A percentile compares a stretch with the other conserved stretches of the same genome.
These are phyloP conservation scores for Beta corolliflora DNA, from an alignment of 179 eudicot species.

Conservation along the genomic window DNA sequence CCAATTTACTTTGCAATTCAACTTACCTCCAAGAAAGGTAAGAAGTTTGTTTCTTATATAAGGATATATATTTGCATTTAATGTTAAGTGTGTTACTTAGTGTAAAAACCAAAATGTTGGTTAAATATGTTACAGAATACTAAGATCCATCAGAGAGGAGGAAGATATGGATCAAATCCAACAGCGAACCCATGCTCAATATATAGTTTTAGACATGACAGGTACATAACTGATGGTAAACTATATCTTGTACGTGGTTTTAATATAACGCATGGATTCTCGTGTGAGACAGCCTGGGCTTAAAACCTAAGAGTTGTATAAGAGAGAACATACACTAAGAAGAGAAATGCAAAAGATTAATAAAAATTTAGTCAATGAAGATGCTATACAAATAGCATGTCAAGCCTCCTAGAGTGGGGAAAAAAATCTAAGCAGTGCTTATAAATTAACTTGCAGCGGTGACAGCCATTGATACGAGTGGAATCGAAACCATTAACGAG, in stretches of 20 bases:
- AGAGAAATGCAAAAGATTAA: too few species aligned
- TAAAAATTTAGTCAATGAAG: too few species aligned
- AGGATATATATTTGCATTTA: not conserved
- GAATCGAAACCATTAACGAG: slow-evolving; percentile 60
- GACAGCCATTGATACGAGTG: slow-evolving; percentile 88
- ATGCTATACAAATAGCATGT: too few species aligned
- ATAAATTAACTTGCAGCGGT: slow-evolving; percentile 59
- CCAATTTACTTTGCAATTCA: slow-evolving; percentile 78
- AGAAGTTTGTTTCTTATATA: not conserved
- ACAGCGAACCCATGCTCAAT: slow-evolving; percentile 38
- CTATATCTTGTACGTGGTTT: not conserved
- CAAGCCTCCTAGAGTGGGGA: too few species aligned
- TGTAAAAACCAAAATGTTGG: not conserved
- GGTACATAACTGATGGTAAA: slow-evolving; percentile 33
- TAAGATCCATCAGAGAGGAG: slow-evolving; percentile 68
- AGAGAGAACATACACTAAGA: too few species aligned
- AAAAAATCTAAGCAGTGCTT: too few species aligned
- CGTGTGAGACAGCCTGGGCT: too few species aligned
- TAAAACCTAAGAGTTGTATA: too few species aligned
- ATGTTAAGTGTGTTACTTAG: not conserved
- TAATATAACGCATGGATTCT: too few species aligned
- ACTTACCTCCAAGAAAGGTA: slow-evolving; percentile 83
- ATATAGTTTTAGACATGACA: slow-evolving; percentile 61
- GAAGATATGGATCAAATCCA: slow-evolving; percentile 49
- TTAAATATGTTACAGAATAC: slow-evolving; percentile 42